These are phyloP conservation scores for Eutypa lata DNA, from an alignment of 2,329 filamentous ascomycete species.

Conservation along the genomic window DNA sequence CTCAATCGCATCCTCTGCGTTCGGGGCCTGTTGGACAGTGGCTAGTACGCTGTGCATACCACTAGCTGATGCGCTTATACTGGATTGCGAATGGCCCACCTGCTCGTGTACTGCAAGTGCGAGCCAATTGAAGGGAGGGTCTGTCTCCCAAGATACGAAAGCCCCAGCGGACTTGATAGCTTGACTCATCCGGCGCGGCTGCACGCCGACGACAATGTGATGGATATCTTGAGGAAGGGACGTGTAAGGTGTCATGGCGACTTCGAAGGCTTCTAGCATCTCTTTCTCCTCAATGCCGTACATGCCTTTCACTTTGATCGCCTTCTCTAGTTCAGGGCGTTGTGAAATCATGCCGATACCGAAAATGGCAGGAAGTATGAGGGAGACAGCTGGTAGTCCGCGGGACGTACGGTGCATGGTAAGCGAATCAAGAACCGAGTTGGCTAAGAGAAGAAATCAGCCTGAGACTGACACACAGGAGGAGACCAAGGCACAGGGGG, in stretches of 20 bases:
- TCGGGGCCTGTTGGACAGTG: not conserved
- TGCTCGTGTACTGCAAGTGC: not conserved
- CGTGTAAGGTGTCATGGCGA: conserved; percentile 1
- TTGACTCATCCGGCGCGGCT: not conserved
- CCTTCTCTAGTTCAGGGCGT: conserved; percentile 16
- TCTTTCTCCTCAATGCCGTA: conserved; percentile 28
- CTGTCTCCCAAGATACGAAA: not conserved
- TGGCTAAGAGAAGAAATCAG: no score
- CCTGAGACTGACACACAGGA: no score
- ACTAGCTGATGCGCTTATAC: no score
- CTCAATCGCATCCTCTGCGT: not conserved
- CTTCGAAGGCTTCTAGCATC: conserved; percentile 22
- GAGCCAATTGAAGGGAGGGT: not conserved
- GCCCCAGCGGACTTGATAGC: not conserved
- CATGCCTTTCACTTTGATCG: conserved; percentile 23
- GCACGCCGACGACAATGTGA: not conserved
- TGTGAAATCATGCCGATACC: conserved; percentile 20
- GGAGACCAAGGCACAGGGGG: no score
- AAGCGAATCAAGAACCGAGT: conserved; percentile 18
- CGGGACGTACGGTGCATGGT: conserved; percentile 9
- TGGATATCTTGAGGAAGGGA: not conserved
- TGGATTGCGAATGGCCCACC: not conserved
- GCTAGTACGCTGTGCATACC: not conserved
- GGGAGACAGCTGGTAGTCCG: conserved; percentile 2
- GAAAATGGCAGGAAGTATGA: conserved; percentile 19